Base-by-base conservation (phyloP, 352 stramenopile species). In the Phytophthora multivora region DNA sequence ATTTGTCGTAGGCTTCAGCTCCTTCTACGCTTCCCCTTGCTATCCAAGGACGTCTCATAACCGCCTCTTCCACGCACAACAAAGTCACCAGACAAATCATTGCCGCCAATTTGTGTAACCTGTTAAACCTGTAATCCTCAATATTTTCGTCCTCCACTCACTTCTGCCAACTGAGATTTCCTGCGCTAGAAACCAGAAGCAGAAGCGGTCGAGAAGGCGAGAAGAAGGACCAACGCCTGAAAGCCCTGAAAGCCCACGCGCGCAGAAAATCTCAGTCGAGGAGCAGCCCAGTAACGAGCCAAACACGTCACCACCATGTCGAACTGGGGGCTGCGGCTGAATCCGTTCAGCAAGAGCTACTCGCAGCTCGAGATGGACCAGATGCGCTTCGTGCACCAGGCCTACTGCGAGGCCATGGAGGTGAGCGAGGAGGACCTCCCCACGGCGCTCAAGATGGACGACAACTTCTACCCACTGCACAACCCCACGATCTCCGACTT, bases 371-470 rank as follows among this genome's bases (percentile, higher is more conserved):
- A 94, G 58, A 71, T 80, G 23, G 86, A 95, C 57, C 86, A 95
- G 59, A 95, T 95, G 86, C 81, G 72, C 23, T 95, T 85, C 62
- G 81, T 95, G 50, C 86, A 92, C 61, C 90, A 95, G 67, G 81
- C 86, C 21, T 95, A 89, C 65, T 95, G 83, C 57, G 83, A 93
- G 64, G 80, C 83, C 18, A 93, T 93, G 82, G 83, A 95, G 40
- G 71, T 87, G 25, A 87, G 78, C 55, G 83, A 92, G 51, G 85
- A 93, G 51, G 86, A 95, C 72, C 69, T 95, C 55, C 86, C 86
- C 25, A 80, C 81, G 46, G 81, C 88, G 55, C 80, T 95, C 41
- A 89, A 91, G 64, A 93, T 95, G 83, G 83, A 95, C 66, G 86
- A 95, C 51, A 79, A 72, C 56, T 95, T 90, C 52, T 90, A 91